Evolutionary conservation across 805 yeast genomes (phyloP), one percentile per base, ranked within the genome.

Genomic region (Ogataea glucozyma): DNA sequence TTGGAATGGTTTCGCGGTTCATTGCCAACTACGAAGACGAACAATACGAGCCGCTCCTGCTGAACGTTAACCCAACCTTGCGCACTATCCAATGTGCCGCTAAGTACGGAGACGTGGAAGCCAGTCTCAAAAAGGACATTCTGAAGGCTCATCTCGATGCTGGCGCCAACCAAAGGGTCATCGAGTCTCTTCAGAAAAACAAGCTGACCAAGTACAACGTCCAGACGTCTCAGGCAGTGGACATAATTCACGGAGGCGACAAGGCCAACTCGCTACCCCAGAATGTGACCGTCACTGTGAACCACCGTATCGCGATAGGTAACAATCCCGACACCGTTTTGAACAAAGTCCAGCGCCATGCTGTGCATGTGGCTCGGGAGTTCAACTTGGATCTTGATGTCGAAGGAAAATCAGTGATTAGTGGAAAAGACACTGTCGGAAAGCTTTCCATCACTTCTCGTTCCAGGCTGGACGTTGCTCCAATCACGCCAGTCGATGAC

Each of bases 211-310:
- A 66, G 47, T 73, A 69, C 53, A 58, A 75, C 33, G 63, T 82
- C 20, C 67, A 72, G 43, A 84, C 91, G 0, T 73, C 87, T 4
- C 87, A 80, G 61, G 85, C 91, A 0, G 71, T 76, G 34, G 88
- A 83, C 54, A 71, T 82, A 18, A 70, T 87, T 46, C 57, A 64
- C 10, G 93, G 93, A 21, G 95, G 95, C 32, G 74, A 80, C 44
- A 86, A 86, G 63, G 72, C 82, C 19, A 86, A 86, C 56, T 89
- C 93, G 1, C 65, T 86, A 35, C 95, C 95, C 2, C 91, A 85
- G 57, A 62, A 69, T 19, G 77, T 77, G 3, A 61, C 64, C 22
- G 67, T 80, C 31, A 57, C 72, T 26, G 69, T 83, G 32, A 85
- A 87, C 62, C 84, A 83, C 55, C 71, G 95, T 56, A 70, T 85